Evolutionary conservation across 139 green algal genomes (phyloP), one percentile per base, ranked within the genome.

Genomic region (Coelastrella sp.): DNA sequence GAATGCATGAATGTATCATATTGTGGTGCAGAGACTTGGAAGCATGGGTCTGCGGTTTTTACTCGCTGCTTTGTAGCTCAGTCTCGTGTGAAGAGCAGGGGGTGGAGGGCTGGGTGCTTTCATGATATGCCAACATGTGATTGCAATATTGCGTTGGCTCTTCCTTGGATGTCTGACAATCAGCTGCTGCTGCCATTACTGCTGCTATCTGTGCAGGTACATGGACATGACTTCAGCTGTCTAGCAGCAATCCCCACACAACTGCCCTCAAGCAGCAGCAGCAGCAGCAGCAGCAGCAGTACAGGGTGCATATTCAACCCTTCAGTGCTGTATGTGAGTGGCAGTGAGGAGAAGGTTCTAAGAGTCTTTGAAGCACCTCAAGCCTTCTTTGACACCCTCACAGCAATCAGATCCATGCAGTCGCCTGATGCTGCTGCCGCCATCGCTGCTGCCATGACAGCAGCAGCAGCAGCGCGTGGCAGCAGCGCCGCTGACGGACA

Each of bases 341-440:
- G 95, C 25, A 93, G 92, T 15, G 97, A 99, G 86, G 97, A 99
- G 89, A 99, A 99, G 91, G 95, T 99, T 51, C 71, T 98, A 17
- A 92, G 97, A 1, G 94, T 99, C 25, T 96, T 99, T 66, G 89
- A 96, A 85, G 95, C 94, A 8, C 96, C 97, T 0, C 84, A 88
- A 57, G 87, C 83, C 6, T 94, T 93, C 60, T 41, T 92, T 3
- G 81, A 93, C 62, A 89, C 89, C 2, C 88, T 94, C 15, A 83
- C 85, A 8, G 59, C 88, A 32, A 89, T 89, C 0, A 40, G 85
- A 11, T 83, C 86, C 4, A 17, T 17, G 3, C 80, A 79, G 45
- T 69, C 48, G n/a, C 21, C 64, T n/a, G 66, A 68, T 0, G 45
- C 63, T 53, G 59, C 60, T 32, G 63, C 74, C 72, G 64, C 57